These are phyloP conservation scores for Mortierella sp. DNA, from an alignment of 371 early-diverging fungal genomes.

Conservation along the genomic window DNA sequence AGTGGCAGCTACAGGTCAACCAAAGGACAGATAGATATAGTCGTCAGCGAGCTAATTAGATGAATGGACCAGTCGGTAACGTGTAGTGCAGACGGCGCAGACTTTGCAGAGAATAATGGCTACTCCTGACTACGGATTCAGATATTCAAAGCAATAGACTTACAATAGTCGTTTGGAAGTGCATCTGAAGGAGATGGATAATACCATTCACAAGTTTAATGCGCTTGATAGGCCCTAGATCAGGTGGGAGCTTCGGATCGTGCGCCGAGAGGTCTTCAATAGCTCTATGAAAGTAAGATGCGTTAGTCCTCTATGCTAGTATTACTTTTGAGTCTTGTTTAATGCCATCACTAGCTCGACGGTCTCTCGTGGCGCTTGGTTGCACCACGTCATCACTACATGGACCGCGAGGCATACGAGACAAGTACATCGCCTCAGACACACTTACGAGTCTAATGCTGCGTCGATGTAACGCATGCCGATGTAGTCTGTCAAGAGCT, in stretches of 20 bases:
- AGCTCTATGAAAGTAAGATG: constrained; percentile 58
- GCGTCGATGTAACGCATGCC: constrained; percentile 84
- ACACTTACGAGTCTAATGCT: constrained; percentile 81
- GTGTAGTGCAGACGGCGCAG: not conserved
- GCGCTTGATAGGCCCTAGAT: constrained; percentile 73
- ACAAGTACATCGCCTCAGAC: not conserved
- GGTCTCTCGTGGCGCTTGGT: not conserved
- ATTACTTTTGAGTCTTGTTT: not conserved
- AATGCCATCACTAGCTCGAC: not conserved
- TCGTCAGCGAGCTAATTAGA: not conserved
- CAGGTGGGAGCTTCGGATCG: constrained; percentile 76
- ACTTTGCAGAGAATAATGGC: not conserved
- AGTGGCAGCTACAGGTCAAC: constrained; percentile 70
- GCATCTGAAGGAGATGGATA: constrained; percentile 87
- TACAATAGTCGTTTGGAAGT: constrained; percentile 90
- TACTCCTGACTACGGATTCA: not conserved
- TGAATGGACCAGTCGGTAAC: too few relatives aligned
- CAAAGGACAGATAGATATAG: not conserved
- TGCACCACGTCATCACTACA: not conserved
- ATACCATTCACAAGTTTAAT: constrained; percentile 76
- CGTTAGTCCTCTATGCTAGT: not conserved
- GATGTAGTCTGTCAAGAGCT: constrained; percentile 75
- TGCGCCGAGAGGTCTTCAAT: constrained; percentile 74
- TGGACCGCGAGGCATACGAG: not conserved
- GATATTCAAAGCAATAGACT: constrained; percentile 15